Percentiles rank a stretch among this genome's conserved stretches.
phyloP scores from a whole-genome alignment of 306 rosid species.

The Dalbergia cochinchinensis region DNA sequence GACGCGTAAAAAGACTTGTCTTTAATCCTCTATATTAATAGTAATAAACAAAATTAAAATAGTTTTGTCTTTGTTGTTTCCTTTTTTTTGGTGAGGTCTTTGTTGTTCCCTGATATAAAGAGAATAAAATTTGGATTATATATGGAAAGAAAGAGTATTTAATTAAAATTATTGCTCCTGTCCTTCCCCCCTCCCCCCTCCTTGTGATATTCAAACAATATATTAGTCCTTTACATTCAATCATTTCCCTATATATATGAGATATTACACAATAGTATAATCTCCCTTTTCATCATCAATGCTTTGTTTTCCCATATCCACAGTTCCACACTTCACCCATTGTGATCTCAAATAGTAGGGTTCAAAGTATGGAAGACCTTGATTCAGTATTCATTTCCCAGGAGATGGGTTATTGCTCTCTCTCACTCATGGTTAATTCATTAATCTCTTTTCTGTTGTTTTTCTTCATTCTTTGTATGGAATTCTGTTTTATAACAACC shows the following conservation, averaged over 20 bases:
- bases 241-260: constrained; percentile 53
- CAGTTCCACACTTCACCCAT: constrained; percentile 5
- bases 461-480: background rate
- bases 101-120: too few relatives aligned
- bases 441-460: constrained; percentile 13
- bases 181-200: background rate
- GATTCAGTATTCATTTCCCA: constrained; percentile 58
- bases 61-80: too few relatives aligned
- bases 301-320: constrained; percentile 1
- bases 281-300: constrained; percentile 42
- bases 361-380: constrained; percentile 66
- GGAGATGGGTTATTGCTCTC: constrained; percentile 56
- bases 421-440: background rate
- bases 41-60: too few relatives aligned
- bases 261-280: constrained; percentile 1
- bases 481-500: constrained; percentile 21
- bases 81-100: too few relatives aligned
- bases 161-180: background rate
- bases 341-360: background rate
- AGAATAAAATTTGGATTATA: too few relatives aligned
- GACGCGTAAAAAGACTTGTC: too few relatives aligned
- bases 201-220: too few relatives aligned
- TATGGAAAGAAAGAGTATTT: background rate
- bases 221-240: constrained; percentile 45
- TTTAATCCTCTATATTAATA: too few relatives aligned